Evolutionary conservation across 2,329 filamentous ascomycete genomes (phyloP).

Genomic region (Fusarium goolgardi): DNA sequence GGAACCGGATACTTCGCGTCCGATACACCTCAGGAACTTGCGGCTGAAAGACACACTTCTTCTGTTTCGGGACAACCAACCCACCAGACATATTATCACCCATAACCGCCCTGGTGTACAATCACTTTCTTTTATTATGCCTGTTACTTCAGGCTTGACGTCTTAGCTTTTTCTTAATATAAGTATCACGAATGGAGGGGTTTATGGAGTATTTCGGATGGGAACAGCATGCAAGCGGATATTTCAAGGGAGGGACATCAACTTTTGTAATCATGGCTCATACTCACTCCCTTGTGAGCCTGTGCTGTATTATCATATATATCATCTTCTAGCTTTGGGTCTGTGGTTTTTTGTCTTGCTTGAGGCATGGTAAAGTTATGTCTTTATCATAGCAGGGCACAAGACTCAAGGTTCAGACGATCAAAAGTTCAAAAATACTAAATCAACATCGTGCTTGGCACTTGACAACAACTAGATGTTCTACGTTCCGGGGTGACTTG

Average conservation of each 20-base stretch:
- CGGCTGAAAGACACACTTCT: slow-evolving; percentile 34
- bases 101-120: slow-evolving; percentile 17
- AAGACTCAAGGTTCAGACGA: neutral
- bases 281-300: slow-evolving; percentile 28
- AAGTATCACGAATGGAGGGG: slow-evolving; percentile 17
- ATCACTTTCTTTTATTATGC: slow-evolving; percentile 9
- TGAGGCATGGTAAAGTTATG: neutral
- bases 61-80: slow-evolving; percentile 19
- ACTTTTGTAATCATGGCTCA: slow-evolving; percentile 26
- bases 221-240: slow-evolving; percentile 19
- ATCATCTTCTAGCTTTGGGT: neutral
- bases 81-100: slow-evolving; percentile 46
- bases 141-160: slow-evolving; percentile 7
- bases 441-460: neutral
- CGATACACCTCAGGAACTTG: slow-evolving; percentile 42
- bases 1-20: slow-evolving; percentile 36
- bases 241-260: slow-evolving; percentile 21
- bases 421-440: slow-evolving; percentile 4
- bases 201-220: slow-evolving; percentile 28
- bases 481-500: neutral
- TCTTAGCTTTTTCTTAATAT: slow-evolving; percentile 18
- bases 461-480: neutral
- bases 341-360: neutral
- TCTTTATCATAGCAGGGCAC: neutral
- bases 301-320: slow-evolving; percentile 18